Evolutionary conservation across 2,329 filamentous ascomycete species (phyloP), one percentile per base, ranked within the genome.

Genomic region (Colletotrichum zoysiae): DNA sequence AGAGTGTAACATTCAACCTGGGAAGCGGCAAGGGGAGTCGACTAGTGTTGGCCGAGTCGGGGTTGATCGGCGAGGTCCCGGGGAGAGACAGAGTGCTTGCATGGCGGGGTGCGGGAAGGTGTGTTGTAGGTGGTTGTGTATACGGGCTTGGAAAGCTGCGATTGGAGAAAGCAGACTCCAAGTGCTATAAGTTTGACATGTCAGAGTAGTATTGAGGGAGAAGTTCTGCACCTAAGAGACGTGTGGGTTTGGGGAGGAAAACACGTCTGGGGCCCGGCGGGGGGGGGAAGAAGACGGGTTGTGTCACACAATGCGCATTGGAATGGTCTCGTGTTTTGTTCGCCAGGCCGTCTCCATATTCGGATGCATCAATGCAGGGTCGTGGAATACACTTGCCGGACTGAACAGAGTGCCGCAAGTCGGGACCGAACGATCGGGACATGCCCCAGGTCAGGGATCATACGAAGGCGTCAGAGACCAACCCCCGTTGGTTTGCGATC

Each of bases 141-240:
- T 59, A 69, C 59, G 67, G 67, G 48, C 40, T 69, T 69, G 61
- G 42, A 12, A 38, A 44, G 38, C 20, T 16, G 8, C 44, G 44
- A 69, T 65, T 69, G 67, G 61, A 30, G 33, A 33, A 38, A 20
- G 2, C 11, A 9, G 59, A 20, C n/a, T 23, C 5, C 12, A 20
- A 16, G 14, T 62, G 14, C 20, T 35, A 20, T 20, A 1, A 1
- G n/a, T 6, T 5, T 38, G 59, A 23, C 16, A 18, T 8, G 3
- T 7, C 16, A 33, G 26, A 26, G 23, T 30, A 6, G 14, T 16
- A 20, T 30, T 33, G 26, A 20, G 50, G 5, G 6, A 53, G 50
- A 20, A 1, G 3, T 26, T 16, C 23, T 33, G 50, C 50, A 2
- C 16, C 20, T 6, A 6, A 53, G 7, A 33, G 3, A 30, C 20